Conservation (phyloP, 2,329 filamentous ascomycete genomes). For the Fusarium devonianum region DNA sequence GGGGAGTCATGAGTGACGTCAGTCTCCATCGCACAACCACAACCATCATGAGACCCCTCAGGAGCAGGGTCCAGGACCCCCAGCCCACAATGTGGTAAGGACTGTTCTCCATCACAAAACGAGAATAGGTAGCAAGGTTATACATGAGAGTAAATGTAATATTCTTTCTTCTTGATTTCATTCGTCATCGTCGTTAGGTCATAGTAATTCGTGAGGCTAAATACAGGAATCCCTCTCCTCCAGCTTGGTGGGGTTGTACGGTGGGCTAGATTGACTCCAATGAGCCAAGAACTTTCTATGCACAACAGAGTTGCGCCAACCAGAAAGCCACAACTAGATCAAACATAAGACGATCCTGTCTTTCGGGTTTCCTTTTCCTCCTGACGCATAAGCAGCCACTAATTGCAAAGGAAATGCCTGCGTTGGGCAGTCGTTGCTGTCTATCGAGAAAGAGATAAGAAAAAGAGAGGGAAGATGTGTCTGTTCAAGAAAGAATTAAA, state of each 20-base stretch:
- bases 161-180: neutral
- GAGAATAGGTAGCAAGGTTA: neutral
- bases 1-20: slow-evolving; percentile 33
- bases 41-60: slow-evolving; percentile 7
- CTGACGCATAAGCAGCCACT: slow-evolving; percentile 8
- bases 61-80: slow-evolving; percentile 1
- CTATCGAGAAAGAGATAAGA: slow-evolving; percentile 9
- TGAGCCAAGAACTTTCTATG: slow-evolving; percentile 4
- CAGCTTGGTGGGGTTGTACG: slow-evolving; percentile 4
- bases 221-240: slow-evolving; percentile 26
- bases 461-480: neutral
- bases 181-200: slow-evolving; percentile 30
- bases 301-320: slow-evolving; percentile 8
- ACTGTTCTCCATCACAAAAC: neutral
- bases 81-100: neutral
- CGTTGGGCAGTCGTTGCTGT: slow-evolving; percentile 27
- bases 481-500: slow-evolving; percentile 4
- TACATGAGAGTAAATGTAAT: neutral
- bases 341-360: slow-evolving; percentile 10
- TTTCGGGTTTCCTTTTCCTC: slow-evolving; percentile 9
- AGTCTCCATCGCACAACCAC: slow-evolving; percentile 6
- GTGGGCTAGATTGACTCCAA: slow-evolving; percentile 12
- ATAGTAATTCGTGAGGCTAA: slow-evolving; percentile 32
- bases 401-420: slow-evolving; percentile 12
- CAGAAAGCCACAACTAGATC: neutral